Evolutionary conservation across 1,139 yeast species (phyloP).

Genomic region (Nakaseomyces uthaithaninus): DNA sequence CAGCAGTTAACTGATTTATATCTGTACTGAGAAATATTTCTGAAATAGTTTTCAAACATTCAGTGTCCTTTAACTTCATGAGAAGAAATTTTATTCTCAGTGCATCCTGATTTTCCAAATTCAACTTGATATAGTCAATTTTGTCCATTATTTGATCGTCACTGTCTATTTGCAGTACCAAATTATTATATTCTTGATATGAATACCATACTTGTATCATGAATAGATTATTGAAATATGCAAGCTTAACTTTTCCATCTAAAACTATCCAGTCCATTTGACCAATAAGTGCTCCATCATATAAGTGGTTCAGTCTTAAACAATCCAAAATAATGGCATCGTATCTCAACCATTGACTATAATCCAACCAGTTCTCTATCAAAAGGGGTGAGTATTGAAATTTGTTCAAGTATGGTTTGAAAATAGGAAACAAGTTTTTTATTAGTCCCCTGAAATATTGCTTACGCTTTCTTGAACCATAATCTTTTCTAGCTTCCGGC

Average conservation of each 20-base stretch:
- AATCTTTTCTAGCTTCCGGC: slow-evolving; percentile 5
- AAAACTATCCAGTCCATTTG: slow-evolving; percentile 24
- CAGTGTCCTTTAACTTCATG: slow-evolving; percentile 12
- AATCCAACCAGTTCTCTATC: slow-evolving; percentile 22
- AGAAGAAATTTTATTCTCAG: slow-evolving; percentile 8
- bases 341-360: slow-evolving; percentile 24
- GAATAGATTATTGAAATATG: slow-evolving; percentile 16
- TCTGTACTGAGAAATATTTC: slow-evolving; percentile 18
- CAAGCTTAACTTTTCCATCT: slow-evolving; percentile 17
- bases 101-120: slow-evolving; percentile 7
- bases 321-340: slow-evolving; percentile 28
- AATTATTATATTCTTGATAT: slow-evolving; percentile 17
- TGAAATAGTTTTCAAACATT: slow-evolving; percentile 13
- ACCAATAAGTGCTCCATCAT: slow-evolving; percentile 21
- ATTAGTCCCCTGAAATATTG: slow-evolving; percentile 8
- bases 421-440: slow-evolving; percentile 14
- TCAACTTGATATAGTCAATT: slow-evolving; percentile 13
- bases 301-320: slow-evolving; percentile 23
- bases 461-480: slow-evolving; percentile 7
- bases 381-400: slow-evolving; percentile 23
- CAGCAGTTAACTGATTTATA: slow-evolving; percentile 9
- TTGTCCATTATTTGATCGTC: slow-evolving; percentile 14
- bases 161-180: background rate
- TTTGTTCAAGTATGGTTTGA: slow-evolving; percentile 18
- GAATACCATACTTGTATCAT: slow-evolving; percentile 28